A percentile compares a stretch with the other conserved stretches of the same genome.
Conservation (phyloP, 495 filamentous ascomycete genomes). For the Xanthoparmelia taractica region DNA sequence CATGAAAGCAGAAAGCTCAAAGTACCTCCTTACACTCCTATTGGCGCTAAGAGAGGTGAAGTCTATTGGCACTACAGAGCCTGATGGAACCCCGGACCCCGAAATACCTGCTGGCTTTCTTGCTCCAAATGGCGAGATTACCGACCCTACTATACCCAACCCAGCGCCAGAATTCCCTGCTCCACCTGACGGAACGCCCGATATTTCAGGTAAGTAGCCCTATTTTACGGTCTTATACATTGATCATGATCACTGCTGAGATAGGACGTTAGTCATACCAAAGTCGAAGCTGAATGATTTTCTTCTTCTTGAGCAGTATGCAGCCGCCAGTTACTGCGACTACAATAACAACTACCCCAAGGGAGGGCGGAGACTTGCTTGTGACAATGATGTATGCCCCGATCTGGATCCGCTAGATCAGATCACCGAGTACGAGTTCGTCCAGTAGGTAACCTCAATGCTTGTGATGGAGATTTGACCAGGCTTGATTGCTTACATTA, state of each 20-base stretch:
- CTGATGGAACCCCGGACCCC: not conserved
- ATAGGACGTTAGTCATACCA: not conserved
- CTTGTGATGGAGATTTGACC: too few species aligned
- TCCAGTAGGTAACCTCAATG: not conserved
- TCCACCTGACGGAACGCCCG: not conserved
- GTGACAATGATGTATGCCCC: slow-evolving; percentile 1
- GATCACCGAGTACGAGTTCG: not conserved
- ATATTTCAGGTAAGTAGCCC: not conserved
- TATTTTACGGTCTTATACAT: not conserved
- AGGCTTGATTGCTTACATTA: not conserved
- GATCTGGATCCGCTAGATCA: not conserved
- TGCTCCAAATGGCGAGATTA: not conserved
- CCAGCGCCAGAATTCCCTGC: not conserved
- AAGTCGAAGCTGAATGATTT: not conserved
- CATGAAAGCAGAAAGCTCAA: not conserved
- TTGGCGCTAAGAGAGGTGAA: not conserved
- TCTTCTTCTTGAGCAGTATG: not conserved
- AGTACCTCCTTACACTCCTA: not conserved
- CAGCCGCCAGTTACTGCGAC: slow-evolving; percentile 4
- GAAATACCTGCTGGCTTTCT: not conserved
- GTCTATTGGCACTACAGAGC: not conserved
- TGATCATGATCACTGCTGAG: not conserved
- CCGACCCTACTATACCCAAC: not conserved
- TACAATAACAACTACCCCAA: not conserved
- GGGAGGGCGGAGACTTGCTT: not conserved